phyloP scores from a whole-genome alignment of 2,329 filamentous ascomycete genomes.

The Cercospora zeina region DNA sequence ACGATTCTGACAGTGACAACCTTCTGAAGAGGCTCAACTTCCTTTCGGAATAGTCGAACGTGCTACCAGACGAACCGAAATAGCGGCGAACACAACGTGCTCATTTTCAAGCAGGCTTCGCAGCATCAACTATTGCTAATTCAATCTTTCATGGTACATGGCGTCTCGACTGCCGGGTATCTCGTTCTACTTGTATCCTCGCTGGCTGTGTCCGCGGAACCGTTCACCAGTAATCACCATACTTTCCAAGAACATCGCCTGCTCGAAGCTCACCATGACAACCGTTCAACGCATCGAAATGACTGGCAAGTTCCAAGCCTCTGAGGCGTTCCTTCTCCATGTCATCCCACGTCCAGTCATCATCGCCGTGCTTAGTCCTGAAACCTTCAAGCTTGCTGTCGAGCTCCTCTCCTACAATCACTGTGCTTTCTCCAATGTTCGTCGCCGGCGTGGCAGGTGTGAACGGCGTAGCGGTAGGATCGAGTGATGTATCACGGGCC shows the following conservation, averaged over 20 bases:
- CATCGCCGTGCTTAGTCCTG: conserved; percentile 32
- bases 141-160: conserved; percentile 2
- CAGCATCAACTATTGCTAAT: background rate
- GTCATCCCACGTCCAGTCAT: conserved; percentile 60
- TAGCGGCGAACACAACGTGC: background rate
- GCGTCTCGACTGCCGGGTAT: conserved; percentile 9
- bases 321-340: conserved; percentile 60
- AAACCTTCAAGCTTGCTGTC: conserved; percentile 34
- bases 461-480: conserved; percentile 30
- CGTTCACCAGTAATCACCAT: conserved; percentile 32
- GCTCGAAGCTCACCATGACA: conserved; percentile 55
- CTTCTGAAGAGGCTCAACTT: background rate
- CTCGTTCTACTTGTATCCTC: conserved; percentile 5
- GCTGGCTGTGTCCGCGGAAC: background rate
- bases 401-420: conserved; percentile 34
- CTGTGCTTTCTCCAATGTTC: conserved; percentile 27
- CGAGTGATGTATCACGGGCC: conserved; percentile 16
- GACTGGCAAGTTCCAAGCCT: conserved; percentile 57
- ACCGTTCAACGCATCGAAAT: conserved; percentile 57
- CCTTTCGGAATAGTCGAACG: too few relatives aligned
- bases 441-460: conserved; percentile 32
- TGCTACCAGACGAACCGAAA: too few relatives aligned
- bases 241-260: conserved; percentile 49
- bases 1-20: too few relatives aligned
- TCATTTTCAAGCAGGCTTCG: background rate